Percentiles rank a stretch among this genome's conserved stretches.
Evolutionary conservation across 1,139 yeast genomes (phyloP).

Genomic region (Arxiozyma slooffiae): DNA sequence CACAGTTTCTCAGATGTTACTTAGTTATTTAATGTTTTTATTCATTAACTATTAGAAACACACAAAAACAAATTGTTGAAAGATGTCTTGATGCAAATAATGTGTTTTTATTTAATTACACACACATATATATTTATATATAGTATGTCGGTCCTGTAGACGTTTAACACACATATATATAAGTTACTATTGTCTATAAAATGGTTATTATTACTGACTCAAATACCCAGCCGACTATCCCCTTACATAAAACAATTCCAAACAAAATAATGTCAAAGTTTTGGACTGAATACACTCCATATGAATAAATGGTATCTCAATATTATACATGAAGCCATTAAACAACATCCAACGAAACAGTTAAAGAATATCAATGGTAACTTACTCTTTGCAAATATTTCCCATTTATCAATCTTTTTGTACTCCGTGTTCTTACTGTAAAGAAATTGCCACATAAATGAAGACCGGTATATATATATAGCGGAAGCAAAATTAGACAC

Average conservation of each 20-base stretch:
- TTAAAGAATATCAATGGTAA: slow-evolving; percentile 39
- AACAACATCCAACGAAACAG: slow-evolving; percentile 46
- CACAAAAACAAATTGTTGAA: no score
- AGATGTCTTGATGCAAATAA: no score
- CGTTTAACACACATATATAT: neutral
- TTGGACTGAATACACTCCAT: slow-evolving; percentile 97
- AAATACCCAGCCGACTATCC: slow-evolving; percentile 20
- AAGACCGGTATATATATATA: slow-evolving; percentile 69
- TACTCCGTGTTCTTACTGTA: slow-evolving; percentile 22
- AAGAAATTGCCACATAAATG: slow-evolving; percentile 41
- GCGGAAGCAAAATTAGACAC: slow-evolving; percentile 79
- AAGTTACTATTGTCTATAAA: neutral
- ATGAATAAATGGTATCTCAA: slow-evolving; percentile 81
- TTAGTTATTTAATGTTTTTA: no score
- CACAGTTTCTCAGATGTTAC: no score
- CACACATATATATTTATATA: neutral
- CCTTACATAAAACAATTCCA: slow-evolving; percentile 58
- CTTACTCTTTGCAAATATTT: slow-evolving; percentile 16
- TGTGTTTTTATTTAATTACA: no score
- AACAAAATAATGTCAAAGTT: slow-evolving; percentile 64
- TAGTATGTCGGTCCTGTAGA: neutral
- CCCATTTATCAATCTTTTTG: slow-evolving; percentile 22
- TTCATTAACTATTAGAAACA: no score
- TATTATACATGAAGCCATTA: slow-evolving; percentile 60
- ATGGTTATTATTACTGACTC: slow-evolving; percentile 8